These are phyloP conservation scores for Smallanthus sonchifolius DNA, from an alignment of 129 eudicot species.

Conservation along the genomic window DNA sequence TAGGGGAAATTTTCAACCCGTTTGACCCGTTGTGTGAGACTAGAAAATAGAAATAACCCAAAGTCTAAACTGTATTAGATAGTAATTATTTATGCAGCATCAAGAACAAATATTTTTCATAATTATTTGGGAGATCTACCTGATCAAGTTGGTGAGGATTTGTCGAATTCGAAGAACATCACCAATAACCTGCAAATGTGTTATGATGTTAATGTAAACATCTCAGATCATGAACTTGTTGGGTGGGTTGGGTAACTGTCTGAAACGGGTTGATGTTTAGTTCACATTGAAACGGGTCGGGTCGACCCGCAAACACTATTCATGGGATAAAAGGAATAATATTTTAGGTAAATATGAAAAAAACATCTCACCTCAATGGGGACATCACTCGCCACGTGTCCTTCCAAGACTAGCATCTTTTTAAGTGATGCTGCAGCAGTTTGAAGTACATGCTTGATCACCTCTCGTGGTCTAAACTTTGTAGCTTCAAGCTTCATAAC, in stretches of 20 bases:
- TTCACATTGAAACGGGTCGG: neutral
- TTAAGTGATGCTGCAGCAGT: conserved; percentile 90
- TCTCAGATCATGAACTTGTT: neutral
- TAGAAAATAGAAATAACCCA: neutral
- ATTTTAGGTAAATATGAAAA: neutral
- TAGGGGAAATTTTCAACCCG: neutral
- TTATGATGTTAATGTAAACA: neutral
- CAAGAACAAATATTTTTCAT: neutral
- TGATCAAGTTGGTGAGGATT: conserved; percentile 91
- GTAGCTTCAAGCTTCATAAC: conserved; percentile 97
- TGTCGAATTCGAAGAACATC: conserved; percentile 94
- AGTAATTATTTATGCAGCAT: neutral
- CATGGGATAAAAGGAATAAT: neutral
- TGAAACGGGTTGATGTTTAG: neutral
- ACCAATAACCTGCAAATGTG: conserved; percentile 69
- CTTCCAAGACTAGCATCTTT: conserved; percentile 77
- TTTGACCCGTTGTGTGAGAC: neutral
- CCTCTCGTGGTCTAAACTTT: conserved; percentile 95
- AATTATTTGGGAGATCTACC: conserved; percentile 34
- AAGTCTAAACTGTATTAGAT: neutral
- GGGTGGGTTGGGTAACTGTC: neutral
- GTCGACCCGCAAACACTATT: neutral
- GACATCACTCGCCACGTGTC: conserved; percentile 69
- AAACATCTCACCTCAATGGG: conserved; percentile 61
- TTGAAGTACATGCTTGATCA: conserved; percentile 92